Evolutionary conservation across 805 yeast genomes (phyloP).

Genomic region (Metschnikowia gelsemii): DNA sequence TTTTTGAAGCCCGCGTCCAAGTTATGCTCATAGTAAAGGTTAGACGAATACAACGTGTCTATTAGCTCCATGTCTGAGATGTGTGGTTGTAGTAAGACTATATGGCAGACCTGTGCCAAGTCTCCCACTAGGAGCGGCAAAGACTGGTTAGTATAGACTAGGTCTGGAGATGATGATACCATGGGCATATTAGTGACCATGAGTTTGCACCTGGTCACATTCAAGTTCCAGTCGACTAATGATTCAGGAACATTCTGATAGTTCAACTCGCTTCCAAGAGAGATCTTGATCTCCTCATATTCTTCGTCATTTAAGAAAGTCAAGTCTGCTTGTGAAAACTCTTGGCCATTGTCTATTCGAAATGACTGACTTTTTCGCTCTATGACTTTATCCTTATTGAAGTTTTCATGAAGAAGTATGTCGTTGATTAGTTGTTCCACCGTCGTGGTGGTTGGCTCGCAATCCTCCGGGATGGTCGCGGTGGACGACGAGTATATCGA

Average conservation of each 20-base stretch:
- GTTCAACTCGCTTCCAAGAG: conserved; percentile 39
- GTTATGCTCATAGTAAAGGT: conserved; percentile 49
- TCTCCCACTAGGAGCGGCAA: conserved; percentile 44
- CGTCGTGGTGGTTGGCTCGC: conserved; percentile 42
- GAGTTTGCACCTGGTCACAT: conserved; percentile 48
- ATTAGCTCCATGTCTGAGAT: conserved; percentile 45
- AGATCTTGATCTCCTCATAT: conserved; percentile 35
- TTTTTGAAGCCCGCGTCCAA: conserved; percentile 44
- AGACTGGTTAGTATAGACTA: conserved; percentile 31
- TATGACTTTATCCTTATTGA: conserved; percentile 21
- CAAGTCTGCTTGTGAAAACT: neutral
- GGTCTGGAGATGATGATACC: conserved; percentile 38
- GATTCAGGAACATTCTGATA: conserved; percentile 41
- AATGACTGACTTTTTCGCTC: conserved; percentile 11
- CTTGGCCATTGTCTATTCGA: neutral
- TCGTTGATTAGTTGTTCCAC: conserved; percentile 46
- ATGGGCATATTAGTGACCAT: conserved; percentile 41
- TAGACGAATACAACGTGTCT: conserved; percentile 39
- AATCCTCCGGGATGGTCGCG: conserved; percentile 46
- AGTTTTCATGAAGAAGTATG: conserved; percentile 38
- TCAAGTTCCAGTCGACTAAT: conserved; percentile 52
- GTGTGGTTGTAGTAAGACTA: conserved; percentile 39
- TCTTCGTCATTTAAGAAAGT: conserved; percentile 18
- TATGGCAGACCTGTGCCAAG: conserved; percentile 40
- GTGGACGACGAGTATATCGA: conserved; percentile 41